Evolutionary conservation across 2,329 filamentous ascomycete genomes (phyloP).

Genomic region (Nothophoma quercina): DNA sequence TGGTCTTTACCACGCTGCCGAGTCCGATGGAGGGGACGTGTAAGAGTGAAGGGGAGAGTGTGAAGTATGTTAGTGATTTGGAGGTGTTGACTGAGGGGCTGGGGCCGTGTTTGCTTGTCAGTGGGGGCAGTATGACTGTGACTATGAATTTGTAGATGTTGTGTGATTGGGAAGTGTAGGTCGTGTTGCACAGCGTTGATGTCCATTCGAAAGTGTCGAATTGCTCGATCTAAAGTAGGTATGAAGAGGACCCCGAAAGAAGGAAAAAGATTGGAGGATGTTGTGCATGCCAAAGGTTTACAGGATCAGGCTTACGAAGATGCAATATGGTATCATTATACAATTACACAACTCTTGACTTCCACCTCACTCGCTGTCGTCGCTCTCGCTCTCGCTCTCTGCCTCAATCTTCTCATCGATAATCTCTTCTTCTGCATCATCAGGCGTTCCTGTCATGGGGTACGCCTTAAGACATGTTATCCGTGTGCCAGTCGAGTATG

Average conservation of each 20-base stretch:
- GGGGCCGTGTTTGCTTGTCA: conserved; percentile 78
- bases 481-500: conserved; percentile 84
- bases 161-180: neutral
- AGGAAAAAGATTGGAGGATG: no score
- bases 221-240: no score
- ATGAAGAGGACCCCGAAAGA: no score
- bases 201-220: no score
- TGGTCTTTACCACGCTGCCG: conserved; percentile 83
- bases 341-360: neutral
- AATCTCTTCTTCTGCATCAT: conserved; percentile 36
- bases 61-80: conserved; percentile 78
- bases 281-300: no score
- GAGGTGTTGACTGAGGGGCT: conserved; percentile 79
- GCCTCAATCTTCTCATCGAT: conserved; percentile 24
- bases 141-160: conserved; percentile 70
- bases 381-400: conserved; percentile 30
- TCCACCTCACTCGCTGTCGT: conserved; percentile 29
- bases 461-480: conserved; percentile 91
- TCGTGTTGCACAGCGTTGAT: neutral
- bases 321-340: conserved; percentile 24
- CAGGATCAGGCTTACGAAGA: neutral
- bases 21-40: conserved; percentile 81
- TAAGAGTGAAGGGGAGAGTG: conserved; percentile 71
- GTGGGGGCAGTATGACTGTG: conserved; percentile 91
- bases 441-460: conserved; percentile 70